Conservation (phyloP, 306 rosid genomes). For the Gleditsia sinensis region DNA sequence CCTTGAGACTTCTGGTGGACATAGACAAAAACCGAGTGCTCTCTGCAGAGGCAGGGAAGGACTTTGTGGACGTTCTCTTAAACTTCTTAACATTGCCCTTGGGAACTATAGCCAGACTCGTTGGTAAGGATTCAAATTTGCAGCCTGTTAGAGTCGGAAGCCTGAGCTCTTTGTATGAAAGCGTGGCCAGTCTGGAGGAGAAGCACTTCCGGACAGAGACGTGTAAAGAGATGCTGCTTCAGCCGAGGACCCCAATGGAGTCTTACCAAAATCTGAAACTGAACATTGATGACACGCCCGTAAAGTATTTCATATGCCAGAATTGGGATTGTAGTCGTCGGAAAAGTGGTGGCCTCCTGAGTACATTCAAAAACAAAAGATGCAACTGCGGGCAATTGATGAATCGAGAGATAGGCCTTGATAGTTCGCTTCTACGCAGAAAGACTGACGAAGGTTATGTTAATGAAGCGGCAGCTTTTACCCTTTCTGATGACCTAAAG, state of each 20-base stretch:
- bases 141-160: not conserved
- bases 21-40: not conserved
- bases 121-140: not conserved
- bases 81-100: conserved; percentile 31
- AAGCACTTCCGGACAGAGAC: not conserved
- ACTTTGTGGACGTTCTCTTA: conserved; percentile 8
- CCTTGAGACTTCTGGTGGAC: conserved; percentile 26
- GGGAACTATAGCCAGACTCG: conserved; percentile 25
- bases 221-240: no score
- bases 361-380: not conserved
- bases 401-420: not conserved
- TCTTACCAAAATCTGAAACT: no score
- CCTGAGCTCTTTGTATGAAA: not conserved
- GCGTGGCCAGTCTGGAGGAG: not conserved
- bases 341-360: not conserved
- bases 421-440: not conserved
- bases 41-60: conserved; percentile 33
- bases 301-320: no score
- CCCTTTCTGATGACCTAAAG: not conserved
- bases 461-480: not conserved
- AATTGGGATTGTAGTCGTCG: no score
- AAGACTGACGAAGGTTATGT: not conserved
- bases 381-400: not conserved
- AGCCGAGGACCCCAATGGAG: not conserved
- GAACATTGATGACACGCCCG: no score